Evolutionary conservation across 768 basidiomycete species (phyloP).

Genomic region (Arthromyces matolae): DNA sequence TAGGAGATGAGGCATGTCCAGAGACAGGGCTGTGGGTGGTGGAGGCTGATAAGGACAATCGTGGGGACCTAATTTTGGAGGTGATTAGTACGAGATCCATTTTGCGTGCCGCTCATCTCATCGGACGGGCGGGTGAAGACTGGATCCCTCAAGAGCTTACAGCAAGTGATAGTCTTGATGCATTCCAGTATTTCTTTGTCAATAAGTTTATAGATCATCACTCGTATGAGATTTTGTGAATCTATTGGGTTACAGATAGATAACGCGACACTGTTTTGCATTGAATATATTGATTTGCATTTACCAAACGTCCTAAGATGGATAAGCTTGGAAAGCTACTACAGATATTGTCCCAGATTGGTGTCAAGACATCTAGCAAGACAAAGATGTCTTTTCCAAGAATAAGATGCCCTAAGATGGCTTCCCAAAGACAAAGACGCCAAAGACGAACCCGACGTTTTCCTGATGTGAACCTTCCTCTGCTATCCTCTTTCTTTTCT

Average conservation of each 20-base stretch:
- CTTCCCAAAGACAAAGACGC: constrained; percentile 1
- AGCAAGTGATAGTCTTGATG: constrained; percentile 14
- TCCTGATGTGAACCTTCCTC: no score
- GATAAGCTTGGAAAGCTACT: no score
- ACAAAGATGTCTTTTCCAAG: not conserved
- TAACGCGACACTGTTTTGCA: no score
- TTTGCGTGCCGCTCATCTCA: constrained; percentile 17
- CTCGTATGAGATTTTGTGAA: constrained; percentile 19
- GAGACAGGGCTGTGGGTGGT: constrained; percentile 25
- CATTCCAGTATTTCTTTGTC: constrained; percentile 11
- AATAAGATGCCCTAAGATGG: not conserved
- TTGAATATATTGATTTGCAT: no score
- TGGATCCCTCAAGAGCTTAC: constrained; percentile 9
- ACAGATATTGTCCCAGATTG: no score
- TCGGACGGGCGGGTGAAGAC: constrained; percentile 11
- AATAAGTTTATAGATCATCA: constrained; percentile 28
- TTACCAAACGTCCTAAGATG: no score
- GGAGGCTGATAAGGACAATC: constrained; percentile 12
- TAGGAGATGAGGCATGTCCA: constrained; percentile 13
- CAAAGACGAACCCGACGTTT: constrained; percentile 5
- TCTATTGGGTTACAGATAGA: no score
- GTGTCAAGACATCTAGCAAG: not conserved
- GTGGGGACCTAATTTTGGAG: constrained; percentile 3
- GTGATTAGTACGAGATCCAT: constrained; percentile 18
- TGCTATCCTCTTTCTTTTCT: no score